Base-by-base conservation (phyloP, 2,329 filamentous ascomycete genomes). In the Teratosphaeria nubilosa region DNA sequence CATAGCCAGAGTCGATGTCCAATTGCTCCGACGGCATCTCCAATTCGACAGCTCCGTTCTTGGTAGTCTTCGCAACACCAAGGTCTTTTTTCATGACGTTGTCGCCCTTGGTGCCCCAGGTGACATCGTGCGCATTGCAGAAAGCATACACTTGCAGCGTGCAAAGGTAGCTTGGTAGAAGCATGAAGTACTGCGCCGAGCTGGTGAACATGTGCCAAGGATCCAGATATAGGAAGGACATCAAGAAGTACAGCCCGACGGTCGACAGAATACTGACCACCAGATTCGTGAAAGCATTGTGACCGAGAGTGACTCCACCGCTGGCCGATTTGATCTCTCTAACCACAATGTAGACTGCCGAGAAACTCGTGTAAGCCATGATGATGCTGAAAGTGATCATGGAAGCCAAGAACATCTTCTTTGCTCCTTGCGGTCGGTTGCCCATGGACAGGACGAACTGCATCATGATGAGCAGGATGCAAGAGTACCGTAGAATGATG, bases 171-270 rank as follows among this genome's bases (percentile, higher is more conserved):
- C 82, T 86, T 0, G 94, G 94, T 37, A 99, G 80, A 27, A 99
- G 84, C 53, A 91, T 82, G 72, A 99, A 96, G 78, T 99, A 99
- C 72, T 96, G 91, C 0, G 81, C 83, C 0, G 89, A 86, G 0
- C 87, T 92, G 13, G 94, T 99, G 76, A 99, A 88, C 88, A 99
- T 94, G 78, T 99, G 94, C 94, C 94, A 99, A 0, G 94, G 94
- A 66, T 99, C 95, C 53, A 99, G 83, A 75, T 99, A 99, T 60
- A 99, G 76, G 76, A 99, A 90, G 25, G 88, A 94, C 86, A 95
- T 96, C 75, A 96, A 74, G 77, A 99, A 94, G 80, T 97, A 99
- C 45, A 99, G 80, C 0, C 95, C 94, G 48, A 96, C 77, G 0
- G 94, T 99, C 1, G 90, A 95, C 3, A 87, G 78, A n/a, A 88